Evolutionary conservation across 148 eudicot genomes (phyloP), one percentile per base, ranked within the genome.

Genomic region (Limonium bicolor): DNA sequence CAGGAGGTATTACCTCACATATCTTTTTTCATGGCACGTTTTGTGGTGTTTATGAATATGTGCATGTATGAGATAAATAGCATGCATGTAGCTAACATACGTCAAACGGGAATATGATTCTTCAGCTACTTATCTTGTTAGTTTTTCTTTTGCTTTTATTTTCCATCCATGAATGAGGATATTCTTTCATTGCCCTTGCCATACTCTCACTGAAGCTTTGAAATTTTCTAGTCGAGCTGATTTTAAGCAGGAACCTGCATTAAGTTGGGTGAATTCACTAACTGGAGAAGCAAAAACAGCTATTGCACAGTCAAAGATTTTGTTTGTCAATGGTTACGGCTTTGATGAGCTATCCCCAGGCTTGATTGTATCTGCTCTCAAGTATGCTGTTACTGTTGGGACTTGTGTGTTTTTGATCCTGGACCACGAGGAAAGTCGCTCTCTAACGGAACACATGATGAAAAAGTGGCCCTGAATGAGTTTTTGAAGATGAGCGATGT

Each of bases 371-470:
- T 74, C 83, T 56, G 73, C 83, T 36, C 19, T 88, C 54, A 71
- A 80, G n/a, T 85, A 85, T 73, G 93, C 99, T 27, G 76, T 74
- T 25, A 77, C 81, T 66, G 88, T 76, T 58, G 87, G 84, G 44
- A 85, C 95, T 20, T 67, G 74, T 23, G 59, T 90, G 29, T 90
- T 90, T 90, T 90, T 70, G 95, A 90, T 65, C 99, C 99, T 63
- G 99, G 99, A 46, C 95, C 99, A 41, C 66, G 71, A 49, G 99
- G 95, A 34, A 80, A 65, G 54, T 75, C 82, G 25, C 67, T 80
- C 27, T 63, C 68, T 42, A 50, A 36, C 23, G 99, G 99, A 49
- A 73, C 88, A 38, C 70, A 76, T 49, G 99, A 75, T 56, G 85
- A 90, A 45, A 71, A 61, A 75, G 67, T 59, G 53, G 85, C 95